Evolutionary conservation across 75 land plant genomes (phyloP).

Genomic region (Pinus tabuliformis): DNA sequence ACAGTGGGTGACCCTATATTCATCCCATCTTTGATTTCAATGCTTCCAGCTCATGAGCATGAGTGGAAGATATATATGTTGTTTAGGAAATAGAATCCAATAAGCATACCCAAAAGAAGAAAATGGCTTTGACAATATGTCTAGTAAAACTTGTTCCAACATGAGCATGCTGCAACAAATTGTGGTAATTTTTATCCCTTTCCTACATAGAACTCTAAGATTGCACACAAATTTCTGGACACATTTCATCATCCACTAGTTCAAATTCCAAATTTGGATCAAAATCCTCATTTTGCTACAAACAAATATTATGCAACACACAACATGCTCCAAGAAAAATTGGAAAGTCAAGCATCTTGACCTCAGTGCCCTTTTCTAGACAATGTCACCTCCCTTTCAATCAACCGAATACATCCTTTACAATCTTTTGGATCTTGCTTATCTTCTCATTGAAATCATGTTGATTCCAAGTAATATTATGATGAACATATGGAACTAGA

Average conservation of each 20-base stretch:
- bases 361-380: conserved; percentile 89
- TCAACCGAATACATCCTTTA: conserved; percentile 65
- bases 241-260: conserved; percentile 74
- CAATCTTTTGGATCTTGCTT: conserved; percentile 55
- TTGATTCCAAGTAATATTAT: conserved; percentile 82
- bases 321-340: conserved; percentile 93
- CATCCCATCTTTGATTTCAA: no score
- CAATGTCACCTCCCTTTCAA: conserved; percentile 86
- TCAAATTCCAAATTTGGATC: conserved; percentile 50
- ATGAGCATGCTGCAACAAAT: conserved; percentile 77
- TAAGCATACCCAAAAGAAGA: no score
- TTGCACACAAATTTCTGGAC: conserved; percentile 36
- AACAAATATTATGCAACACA: conserved; percentile 91
- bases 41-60: no score
- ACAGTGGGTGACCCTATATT: no score
- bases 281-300: conserved; percentile 63
- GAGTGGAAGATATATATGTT: no score
- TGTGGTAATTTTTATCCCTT: conserved; percentile 78
- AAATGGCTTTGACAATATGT: no score
- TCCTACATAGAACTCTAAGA: conserved; percentile 44
- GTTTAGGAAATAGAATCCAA: no score
- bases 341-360: conserved; percentile 90
- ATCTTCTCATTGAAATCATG: conserved; percentile 88
- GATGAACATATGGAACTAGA: conserved; percentile 83
- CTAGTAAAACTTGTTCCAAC: conserved; percentile 60